A percentile compares a stretch with the other conserved stretches of the same genome.
phyloP scores from a whole-genome alignment of 371 early-diverging fungal species.

The Saksenaea vasiformis region DNA sequence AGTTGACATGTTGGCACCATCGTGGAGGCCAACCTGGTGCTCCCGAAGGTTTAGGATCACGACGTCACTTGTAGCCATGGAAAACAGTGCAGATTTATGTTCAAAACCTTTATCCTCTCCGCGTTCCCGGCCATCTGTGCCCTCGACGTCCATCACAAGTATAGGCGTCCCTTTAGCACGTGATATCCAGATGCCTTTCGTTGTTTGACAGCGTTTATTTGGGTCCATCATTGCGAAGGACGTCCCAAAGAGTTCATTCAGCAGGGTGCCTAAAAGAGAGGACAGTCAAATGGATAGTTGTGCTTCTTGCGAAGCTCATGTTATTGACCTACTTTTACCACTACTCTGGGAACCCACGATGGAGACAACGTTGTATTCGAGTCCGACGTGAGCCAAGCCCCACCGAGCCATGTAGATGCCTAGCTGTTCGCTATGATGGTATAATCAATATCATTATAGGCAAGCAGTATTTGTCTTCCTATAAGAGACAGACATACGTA shows the following conservation, averaged over 20 bases:
- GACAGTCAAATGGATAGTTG: neutral
- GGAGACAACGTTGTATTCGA: constrained; percentile 94
- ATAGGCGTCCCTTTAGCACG: constrained; percentile 82
- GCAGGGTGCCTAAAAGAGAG: constrained; percentile 76
- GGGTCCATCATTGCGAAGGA: constrained; percentile 94
- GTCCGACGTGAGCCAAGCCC: constrained; percentile 83
- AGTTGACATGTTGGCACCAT: constrained; percentile 99
- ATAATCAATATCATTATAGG: neutral
- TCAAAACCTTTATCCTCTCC: constrained; percentile 99
- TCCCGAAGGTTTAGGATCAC: constrained; percentile 98
- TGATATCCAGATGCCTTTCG: constrained; percentile 96
- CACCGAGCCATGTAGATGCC: constrained; percentile 81
- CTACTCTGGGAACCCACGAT: constrained; percentile 98
- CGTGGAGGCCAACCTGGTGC: constrained; percentile 95
- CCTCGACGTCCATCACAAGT: constrained; percentile 97
- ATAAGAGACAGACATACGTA: constrained; percentile 58
- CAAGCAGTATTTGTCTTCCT: neutral
- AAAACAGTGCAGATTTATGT: constrained; percentile 96
- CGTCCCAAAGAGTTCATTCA: constrained; percentile 94
- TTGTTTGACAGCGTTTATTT: constrained; percentile 84
- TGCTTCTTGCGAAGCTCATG: neutral
- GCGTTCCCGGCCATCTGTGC: constrained; percentile 97
- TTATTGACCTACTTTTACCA: constrained; percentile 85
- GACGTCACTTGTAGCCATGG: constrained; percentile 94
- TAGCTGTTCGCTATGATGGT: constrained; percentile 58